Base-by-base conservation (phyloP, 768 basidiomycete species). In the Mycena indigotica region DNA sequence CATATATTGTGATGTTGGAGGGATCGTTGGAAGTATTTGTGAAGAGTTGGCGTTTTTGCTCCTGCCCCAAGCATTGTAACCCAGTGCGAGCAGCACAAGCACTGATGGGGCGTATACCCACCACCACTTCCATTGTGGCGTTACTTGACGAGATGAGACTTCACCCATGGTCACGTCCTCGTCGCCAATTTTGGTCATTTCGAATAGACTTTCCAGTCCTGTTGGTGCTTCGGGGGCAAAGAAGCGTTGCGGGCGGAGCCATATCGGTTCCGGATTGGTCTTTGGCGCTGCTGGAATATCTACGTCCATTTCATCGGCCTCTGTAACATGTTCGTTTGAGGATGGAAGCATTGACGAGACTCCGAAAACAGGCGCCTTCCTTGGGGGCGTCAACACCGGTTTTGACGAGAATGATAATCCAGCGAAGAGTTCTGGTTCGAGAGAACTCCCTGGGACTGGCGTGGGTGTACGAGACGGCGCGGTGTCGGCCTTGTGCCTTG, bases 201-300 rank as follows among this genome's bases (percentile, higher is more conserved):
- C 84, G 59, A 91, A 86, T 16, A 92, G 71, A 32, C 78, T 76
- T 69, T 92, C 89, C 6, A 92, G 77, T 15, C 89, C 89, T 1
- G 89, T 92, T 1, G 89, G 87, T 58, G 84, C 81, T 67, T 91
- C 89, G 0, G 89, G 89, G 16, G 88, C 81, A 62, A 91, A 92
- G 67, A 91, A 92, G 15, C 80, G 79, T 63, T 90, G 89, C 3
- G 86, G 88, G 4, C 84, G 82, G 50, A 92, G 65, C 84, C 81
- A 86, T 24, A 73, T 69, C 6, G 75, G 77, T 19, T 79, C 72
- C 60, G 66, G 60, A 40, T 60, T 52, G 6, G 56, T 59, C 63
- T 73, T 65, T 57, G 72, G 69, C 57, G 76, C 74, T 1, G 84
- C 85, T 0, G 90, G 88, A 13, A 78, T 89, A 66, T 93, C 84